A percentile compares a stretch with the other conserved stretches of the same genome.
Evolutionary conservation across 208 protist species (phyloP).

Genomic region (Trypanosoma avium): DNA sequence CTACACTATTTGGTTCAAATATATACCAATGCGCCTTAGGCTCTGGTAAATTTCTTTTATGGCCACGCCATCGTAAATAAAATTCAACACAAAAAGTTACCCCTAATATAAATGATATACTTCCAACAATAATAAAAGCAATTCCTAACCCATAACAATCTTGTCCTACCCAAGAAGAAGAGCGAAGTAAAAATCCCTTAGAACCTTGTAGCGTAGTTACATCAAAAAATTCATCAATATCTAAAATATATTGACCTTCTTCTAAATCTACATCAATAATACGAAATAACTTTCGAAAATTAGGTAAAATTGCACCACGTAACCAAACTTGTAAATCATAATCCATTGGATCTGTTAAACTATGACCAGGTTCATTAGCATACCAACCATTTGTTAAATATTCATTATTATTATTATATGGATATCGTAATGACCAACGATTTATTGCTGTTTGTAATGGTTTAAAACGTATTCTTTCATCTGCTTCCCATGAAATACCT

Average conservation of each 20-base stretch:
- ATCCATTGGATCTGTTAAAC: slow-evolving; percentile 81
- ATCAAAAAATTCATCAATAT: slow-evolving; percentile 94
- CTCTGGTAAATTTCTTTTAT: slow-evolving; percentile 33
- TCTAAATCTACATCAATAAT: slow-evolving; percentile 80
- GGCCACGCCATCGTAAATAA: slow-evolving; percentile 29
- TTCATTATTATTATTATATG: slow-evolving; percentile 58
- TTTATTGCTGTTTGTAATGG: slow-evolving; percentile 34
- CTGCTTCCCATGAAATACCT: slow-evolving; percentile 92
- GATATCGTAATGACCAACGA: slow-evolving; percentile 74
- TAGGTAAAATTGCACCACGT: slow-evolving; percentile 88
- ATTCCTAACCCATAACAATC: slow-evolving; percentile 48
- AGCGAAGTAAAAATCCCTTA: slow-evolving; percentile 94
- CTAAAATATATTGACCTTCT: slow-evolving; percentile 71
- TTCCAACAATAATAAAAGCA: slow-evolving; percentile 60
- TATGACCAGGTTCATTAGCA: slow-evolving; percentile 77
- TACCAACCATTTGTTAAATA: slow-evolving; percentile 87
- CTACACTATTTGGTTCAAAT: slow-evolving; percentile 38
- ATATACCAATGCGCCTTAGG: slow-evolving; percentile 68
- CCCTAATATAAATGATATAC: slow-evolving; percentile 52
- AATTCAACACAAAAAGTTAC: slow-evolving; percentile 62
- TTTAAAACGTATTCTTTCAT: slow-evolving; percentile 88
- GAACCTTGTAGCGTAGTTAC: slow-evolving; percentile 90
- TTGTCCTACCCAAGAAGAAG: slow-evolving; percentile 58
- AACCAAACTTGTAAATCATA: slow-evolving; percentile 98
- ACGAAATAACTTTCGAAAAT: slow-evolving; percentile 97